phyloP scores from a whole-genome alignment of 257 asterid species.

The Agastache rugosa region DNA sequence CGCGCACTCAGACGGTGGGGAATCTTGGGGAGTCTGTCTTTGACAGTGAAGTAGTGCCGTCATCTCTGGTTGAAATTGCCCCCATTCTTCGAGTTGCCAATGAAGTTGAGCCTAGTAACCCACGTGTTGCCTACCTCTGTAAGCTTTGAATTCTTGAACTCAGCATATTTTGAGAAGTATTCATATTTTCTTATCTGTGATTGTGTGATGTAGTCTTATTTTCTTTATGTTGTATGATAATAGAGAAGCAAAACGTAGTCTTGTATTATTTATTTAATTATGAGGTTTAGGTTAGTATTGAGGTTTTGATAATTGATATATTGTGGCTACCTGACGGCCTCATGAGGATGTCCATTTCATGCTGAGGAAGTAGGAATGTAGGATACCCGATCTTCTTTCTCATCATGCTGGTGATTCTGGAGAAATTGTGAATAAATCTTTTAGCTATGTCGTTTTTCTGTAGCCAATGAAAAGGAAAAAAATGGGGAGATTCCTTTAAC shows the following conservation, averaged over 20 bases:
- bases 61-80: slow-evolving; percentile 94
- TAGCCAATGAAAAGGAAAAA: not conserved
- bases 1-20: slow-evolving; percentile 96
- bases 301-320: slow-evolving; percentile 11
- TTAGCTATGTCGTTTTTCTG: not conserved
- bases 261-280: not conserved
- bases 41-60: slow-evolving; percentile 98
- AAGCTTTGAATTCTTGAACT: slow-evolving; percentile 42
- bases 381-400: slow-evolving; percentile 4
- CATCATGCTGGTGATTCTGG: not conserved
- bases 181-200: not conserved
- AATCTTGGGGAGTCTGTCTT: slow-evolving; percentile 90
- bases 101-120: slow-evolving; percentile 98
- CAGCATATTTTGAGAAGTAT: not conserved
- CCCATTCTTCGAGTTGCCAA: slow-evolving; percentile 99
- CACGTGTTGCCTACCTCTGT: slow-evolving; percentile 98
- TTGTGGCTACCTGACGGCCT: not conserved
- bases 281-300: not conserved
- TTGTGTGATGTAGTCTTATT: slow-evolving; percentile 20
- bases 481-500: not conserved
- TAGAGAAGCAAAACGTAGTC: not conserved
- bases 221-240: not conserved
- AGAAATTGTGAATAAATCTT: not conserved
- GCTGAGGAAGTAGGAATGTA: not conserved
- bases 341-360: not conserved